Evolutionary conservation across 2,329 filamentous ascomycete species (phyloP), one percentile per base, ranked within the genome.

Genomic region (Aspergillus uvarum): DNA sequence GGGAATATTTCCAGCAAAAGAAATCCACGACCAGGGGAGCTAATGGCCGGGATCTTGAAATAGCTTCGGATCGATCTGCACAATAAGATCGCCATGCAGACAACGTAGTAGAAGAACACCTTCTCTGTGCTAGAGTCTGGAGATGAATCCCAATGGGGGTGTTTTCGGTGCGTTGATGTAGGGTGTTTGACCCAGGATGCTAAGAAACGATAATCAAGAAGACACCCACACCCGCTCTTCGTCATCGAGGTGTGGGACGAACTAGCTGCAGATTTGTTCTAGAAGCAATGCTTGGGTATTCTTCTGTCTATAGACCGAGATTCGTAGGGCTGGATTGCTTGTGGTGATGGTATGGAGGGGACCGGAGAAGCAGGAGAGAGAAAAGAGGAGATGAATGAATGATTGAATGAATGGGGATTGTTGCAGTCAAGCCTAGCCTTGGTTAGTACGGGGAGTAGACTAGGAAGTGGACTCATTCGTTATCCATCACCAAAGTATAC

Each of bases 201-300:
- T 49, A 72, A 51, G 47, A 72, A 74, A 59, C 72, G 72, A 73
- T 73, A 74, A 68, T 74, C 72, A 54, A 74, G 63, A 59, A 74
- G 65, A 63, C 70, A 73, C 64, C 71, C 70, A 68, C 67, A 72
- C 63, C 65, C 70, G 67, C 68, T 71, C 65, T 65, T 71, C 67
- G 67, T 70, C 72, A 74, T 74, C 72, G 71, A 74, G 67, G 69
- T 70, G 64, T 67, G 70, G 65, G 64, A 68, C 61, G 61, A 26
- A 49, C 22, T 54, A 31, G 8, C 22, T 10, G 32, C 12, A 3
- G 32, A 35, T 44, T 12, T 50, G 12, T 21, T 50, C 47, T 44
- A 44, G 38, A 44, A 44, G 38, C 38, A 4, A 44, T 44, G 38
- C 38, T 19, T 44, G 6, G 38, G 6, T 16, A 19, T 19, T 44